Percentiles rank a stretch among this genome's conserved stretches.
Evolutionary conservation across 257 asterid species (phyloP).

Genomic region (Solanum lycopersicoides): DNA sequence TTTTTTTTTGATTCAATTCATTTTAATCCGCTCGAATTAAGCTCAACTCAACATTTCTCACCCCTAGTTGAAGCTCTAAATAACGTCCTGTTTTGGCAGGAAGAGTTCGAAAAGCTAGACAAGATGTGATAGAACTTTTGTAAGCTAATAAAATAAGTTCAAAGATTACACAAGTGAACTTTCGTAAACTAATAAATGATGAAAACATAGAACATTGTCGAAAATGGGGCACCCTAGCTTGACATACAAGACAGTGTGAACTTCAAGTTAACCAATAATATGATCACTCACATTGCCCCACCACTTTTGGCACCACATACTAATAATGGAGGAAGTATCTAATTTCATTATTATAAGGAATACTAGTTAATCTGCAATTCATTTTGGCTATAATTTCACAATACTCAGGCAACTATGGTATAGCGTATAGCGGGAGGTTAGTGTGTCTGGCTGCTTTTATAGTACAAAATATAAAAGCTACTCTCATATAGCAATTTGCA

Average conservation of each 20-base stretch:
- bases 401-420: background rate
- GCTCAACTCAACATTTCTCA: too few species aligned
- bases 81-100: background rate
- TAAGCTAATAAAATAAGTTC: background rate
- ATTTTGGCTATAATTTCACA: too few species aligned
- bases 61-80: background rate
- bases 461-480: too few species aligned
- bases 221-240: background rate
- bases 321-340: background rate
- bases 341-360: too few species aligned
- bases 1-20: too few species aligned
- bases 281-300: background rate
- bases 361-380: too few species aligned
- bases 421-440: background rate
- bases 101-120: background rate
- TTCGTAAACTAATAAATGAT: background rate
- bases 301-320: background rate
- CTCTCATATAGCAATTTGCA: background rate
- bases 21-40: too few species aligned
- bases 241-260: background rate
- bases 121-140: background rate
- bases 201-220: background rate
- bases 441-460: background rate
- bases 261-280: background rate
- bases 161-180: background rate